These are phyloP conservation scores for Ophiorrhiza pumila DNA, from an alignment of 257 asterid species.

Conservation along the genomic window DNA sequence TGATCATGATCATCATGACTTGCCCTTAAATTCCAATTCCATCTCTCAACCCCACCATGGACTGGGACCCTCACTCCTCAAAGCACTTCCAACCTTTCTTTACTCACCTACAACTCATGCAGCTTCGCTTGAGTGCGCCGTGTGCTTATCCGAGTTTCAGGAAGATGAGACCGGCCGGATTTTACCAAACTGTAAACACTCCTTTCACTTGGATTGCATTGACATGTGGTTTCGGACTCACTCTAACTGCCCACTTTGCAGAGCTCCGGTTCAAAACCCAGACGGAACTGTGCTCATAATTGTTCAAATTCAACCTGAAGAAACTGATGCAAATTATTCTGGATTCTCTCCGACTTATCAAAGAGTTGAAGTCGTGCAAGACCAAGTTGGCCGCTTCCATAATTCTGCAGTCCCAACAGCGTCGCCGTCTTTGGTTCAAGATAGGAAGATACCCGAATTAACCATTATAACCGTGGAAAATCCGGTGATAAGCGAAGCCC, in stretches of 20 bases:
- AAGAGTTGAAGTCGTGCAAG: not conserved
- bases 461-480: not conserved
- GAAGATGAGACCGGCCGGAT: slow-evolving; percentile 33
- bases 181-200: slow-evolving; percentile 42
- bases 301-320: not conserved
- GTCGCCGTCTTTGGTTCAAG: not conserved
- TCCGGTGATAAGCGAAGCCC: not conserved
- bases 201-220: slow-evolving; percentile 42
- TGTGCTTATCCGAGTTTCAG: slow-evolving; percentile 44
- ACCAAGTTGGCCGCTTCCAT: not conserved
- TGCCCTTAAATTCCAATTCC: too few species aligned
- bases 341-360: not conserved
- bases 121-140: slow-evolving; percentile 22
- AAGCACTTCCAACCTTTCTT: slow-evolving; percentile 2
- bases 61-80: not conserved
- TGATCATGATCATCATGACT: too few species aligned
- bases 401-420: not conserved
- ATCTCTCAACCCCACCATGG: not conserved
- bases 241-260: slow-evolving; percentile 53
- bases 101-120: not conserved
- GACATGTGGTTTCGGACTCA: slow-evolving; percentile 47
- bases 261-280: slow-evolving; percentile 27
- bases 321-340: not conserved
- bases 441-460: slow-evolving; percentile 6
- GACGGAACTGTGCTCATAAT: not conserved